These are phyloP conservation scores for Aspergillus ostianus DNA, from an alignment of 495 filamentous ascomycete genomes.

Conservation along the genomic window DNA sequence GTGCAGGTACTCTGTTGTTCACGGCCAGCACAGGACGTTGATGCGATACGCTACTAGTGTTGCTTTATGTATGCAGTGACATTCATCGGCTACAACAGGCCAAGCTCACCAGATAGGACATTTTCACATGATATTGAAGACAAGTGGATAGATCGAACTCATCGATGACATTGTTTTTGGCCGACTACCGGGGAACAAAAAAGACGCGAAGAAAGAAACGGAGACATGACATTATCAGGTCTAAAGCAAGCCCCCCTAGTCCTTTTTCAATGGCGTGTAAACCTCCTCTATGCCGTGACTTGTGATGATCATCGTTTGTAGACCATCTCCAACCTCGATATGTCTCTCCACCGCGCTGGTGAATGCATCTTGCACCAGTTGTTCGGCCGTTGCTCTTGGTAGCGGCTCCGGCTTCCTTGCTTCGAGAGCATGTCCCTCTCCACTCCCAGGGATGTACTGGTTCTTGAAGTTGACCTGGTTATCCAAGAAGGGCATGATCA, in stretches of 20 bases:
- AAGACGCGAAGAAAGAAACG: constrained; percentile 44
- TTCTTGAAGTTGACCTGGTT: constrained; percentile 99
- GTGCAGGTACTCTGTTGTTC: no score
- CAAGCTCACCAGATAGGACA: no score
- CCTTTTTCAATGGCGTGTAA: constrained; percentile 81
- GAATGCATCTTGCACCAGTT: constrained; percentile 93
- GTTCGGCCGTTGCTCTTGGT: constrained; percentile 69
- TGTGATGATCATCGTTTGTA: constrained; percentile 94
- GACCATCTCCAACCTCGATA: constrained; percentile 94
- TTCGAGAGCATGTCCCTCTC: constrained; percentile 75
- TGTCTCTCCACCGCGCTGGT: constrained; percentile 97
- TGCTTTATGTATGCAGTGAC: no score
- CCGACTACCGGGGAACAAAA: not conserved
- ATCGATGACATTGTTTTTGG: not conserved
- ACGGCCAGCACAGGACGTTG: no score
- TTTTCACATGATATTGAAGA: not conserved
- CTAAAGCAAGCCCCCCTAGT: constrained; percentile 48
- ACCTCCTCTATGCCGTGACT: constrained; percentile 85
- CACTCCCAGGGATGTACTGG: constrained; percentile 89
- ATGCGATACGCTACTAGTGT: no score
- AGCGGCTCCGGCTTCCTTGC: constrained; percentile 61
- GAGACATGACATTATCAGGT: not conserved
- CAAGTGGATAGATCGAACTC: not conserved
- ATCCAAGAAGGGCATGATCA: constrained; percentile 99
- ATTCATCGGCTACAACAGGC: no score